Conservation (phyloP, 108 stramenopile species). For the Stephanodiscus minutulus region DNA sequence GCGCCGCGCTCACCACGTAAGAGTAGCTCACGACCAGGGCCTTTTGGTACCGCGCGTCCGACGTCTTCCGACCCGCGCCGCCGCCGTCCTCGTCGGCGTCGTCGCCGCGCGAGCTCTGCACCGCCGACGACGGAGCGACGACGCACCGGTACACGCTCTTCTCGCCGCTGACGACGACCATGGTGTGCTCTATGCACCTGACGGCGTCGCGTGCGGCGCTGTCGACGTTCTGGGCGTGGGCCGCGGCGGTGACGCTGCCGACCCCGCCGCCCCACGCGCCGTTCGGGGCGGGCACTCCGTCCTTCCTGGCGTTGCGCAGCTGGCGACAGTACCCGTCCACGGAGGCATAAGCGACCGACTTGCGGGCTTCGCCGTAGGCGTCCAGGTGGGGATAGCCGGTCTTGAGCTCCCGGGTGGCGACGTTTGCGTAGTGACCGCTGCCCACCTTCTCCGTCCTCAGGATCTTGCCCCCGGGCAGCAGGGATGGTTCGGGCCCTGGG, state of each 20-base stretch:
- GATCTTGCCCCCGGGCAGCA: conserved; percentile 62
- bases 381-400: conserved; percentile 85
- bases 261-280: not conserved
- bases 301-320: conserved; percentile 69
- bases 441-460: conserved; percentile 86
- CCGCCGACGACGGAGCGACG: conserved; percentile 55
- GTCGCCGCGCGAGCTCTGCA: conserved; percentile 7
- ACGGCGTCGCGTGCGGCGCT: conserved; percentile 81
- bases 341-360: conserved; percentile 60
- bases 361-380: conserved; percentile 84
- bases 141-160: conserved; percentile 79
- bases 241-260: conserved; percentile 7
- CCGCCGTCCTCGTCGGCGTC: not conserved
- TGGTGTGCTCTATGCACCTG: conserved; percentile 84
- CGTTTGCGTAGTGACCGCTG: conserved; percentile 65
- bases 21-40: conserved; percentile 75
- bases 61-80: conserved; percentile 13
- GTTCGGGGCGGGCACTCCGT: conserved; percentile 25
- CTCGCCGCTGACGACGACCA: conserved; percentile 82
- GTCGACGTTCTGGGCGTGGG: conserved; percentile 57
- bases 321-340: conserved; percentile 77
- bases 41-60: conserved; percentile 62
- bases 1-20: conserved; percentile 64
- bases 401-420: conserved; percentile 52
- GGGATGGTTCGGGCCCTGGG: conserved; percentile 51